A percentile compares a stretch with the other conserved stretches of the same genome.
phyloP scores from a whole-genome alignment of 1,284 basidiomycete genomes.

The Tilletia caries region DNA sequence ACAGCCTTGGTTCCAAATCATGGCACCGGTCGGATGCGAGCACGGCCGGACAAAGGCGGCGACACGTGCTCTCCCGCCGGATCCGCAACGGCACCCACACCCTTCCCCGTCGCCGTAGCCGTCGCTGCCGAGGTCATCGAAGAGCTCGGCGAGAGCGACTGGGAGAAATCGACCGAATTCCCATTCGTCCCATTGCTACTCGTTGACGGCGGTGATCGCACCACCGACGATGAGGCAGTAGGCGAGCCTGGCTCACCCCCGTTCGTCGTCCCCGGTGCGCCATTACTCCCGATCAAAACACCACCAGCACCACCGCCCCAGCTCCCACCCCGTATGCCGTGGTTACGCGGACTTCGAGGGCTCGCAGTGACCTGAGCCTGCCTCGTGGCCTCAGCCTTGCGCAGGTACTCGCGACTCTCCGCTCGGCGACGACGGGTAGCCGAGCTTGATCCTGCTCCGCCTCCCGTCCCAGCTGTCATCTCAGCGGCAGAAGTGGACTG shows the following conservation, averaged over 20 bases:
- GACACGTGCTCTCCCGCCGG: background rate
- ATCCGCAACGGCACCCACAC: background rate
- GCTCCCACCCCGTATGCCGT: background rate
- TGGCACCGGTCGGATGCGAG: background rate
- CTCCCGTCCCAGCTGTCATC: background rate
- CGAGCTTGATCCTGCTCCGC: background rate
- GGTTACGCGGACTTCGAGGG: constrained; percentile 27
- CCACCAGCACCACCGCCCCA: background rate
- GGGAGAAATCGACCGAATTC: background rate
- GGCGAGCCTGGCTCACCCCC: background rate
- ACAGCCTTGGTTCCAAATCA: background rate
- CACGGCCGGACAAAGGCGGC: constrained; percentile 7
- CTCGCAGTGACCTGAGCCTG: constrained; percentile 26
- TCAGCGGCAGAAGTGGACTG: background rate
- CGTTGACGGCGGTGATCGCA: background rate
- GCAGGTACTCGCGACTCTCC: constrained; percentile 29
- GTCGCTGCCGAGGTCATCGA: background rate
- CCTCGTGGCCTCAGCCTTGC: constrained; percentile 27
- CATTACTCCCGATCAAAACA: background rate
- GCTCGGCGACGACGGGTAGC: constrained; percentile 19
- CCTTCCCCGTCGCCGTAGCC: background rate
- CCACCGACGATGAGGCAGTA: too few relatives aligned
- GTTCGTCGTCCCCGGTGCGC: background rate
- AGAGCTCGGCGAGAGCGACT: background rate
- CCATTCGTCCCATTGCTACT: background rate